Base-by-base conservation (phyloP, 2,329 filamentous ascomycete genomes). In the Pestalotiopsis sp. region DNA sequence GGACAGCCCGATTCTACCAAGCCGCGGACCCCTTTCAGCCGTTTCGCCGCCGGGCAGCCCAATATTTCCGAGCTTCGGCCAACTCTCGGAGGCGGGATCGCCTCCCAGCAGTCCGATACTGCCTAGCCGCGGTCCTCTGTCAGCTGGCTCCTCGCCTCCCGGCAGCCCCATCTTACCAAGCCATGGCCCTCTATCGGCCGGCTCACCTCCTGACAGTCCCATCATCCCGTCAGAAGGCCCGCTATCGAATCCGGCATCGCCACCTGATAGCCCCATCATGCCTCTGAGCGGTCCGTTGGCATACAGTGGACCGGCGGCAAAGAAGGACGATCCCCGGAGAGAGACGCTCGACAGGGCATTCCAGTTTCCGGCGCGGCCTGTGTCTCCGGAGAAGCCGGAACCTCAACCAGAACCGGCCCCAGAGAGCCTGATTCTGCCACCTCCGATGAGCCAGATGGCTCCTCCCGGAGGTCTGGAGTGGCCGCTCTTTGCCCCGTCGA, bases 141-240 rank as follows among this genome's bases (percentile, higher is more conserved):
- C 59, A 11, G 36, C n/a, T 62, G n/a, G 45, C 45, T 52, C 58
- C 6, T 52, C 45, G 17, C 61, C 61, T 13, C 62, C 45, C 14
- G 62, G 49, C 41, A 65, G 62, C 62, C 62, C 62, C 6, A 38
- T 62, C 2, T 6, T 62, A 13, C 59, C 59, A 20, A 20, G 27
- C 5, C 23, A 9, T 14, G 59, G 59, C 6, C 59, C 59, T 59
- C 27, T 59, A 7, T 27, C 57, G 6, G 27, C 27, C 4, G 57
- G 27, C 11, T 59, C 57, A 3, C 57, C 67, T 27, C 67, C 67
- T 11, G 67, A 68, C 12, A 68, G 67, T 25, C 67, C 67, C 2
- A 59, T 59, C 4, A 59, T 59, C 14, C 57, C 57, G 12, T 13
- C 27, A 36, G 57, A 36, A 6, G 27, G 57, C 2, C 57, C 57